A percentile compares a stretch with the other conserved stretches of the same genome.
Conservation (phyloP, 2,329 filamentous ascomycete species). For the Scolecobasidium constrictum region DNA sequence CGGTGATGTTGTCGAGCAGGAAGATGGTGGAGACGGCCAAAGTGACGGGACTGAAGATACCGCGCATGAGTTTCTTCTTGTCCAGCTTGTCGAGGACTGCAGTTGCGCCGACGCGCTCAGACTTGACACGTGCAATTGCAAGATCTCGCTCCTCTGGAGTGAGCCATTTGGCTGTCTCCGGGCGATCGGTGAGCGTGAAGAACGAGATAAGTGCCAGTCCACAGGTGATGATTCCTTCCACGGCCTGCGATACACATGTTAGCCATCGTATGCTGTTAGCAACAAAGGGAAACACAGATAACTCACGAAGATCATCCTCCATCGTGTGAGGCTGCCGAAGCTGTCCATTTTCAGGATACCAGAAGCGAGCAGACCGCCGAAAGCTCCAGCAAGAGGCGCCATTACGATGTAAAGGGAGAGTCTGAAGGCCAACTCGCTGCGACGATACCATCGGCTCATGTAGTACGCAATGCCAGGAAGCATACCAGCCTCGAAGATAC, state of each 20-base stretch:
- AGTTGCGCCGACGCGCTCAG: constrained; percentile 52
- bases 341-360: constrained; percentile 51
- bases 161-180: constrained; percentile 57
- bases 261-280: not conserved
- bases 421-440: constrained; percentile 56
- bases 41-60: constrained; percentile 54
- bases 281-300: not conserved
- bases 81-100: constrained; percentile 55
- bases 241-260: constrained; percentile 24
- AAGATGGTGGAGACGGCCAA: constrained; percentile 48
- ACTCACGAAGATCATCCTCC: constrained; percentile 57
- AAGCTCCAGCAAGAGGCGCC: constrained; percentile 59
- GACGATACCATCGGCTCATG: constrained; percentile 60
- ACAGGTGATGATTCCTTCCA: constrained; percentile 57
- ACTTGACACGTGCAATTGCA: constrained; percentile 56
- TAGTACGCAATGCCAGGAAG: constrained; percentile 67
- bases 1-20: constrained; percentile 57
- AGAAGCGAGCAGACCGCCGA: constrained; percentile 53
- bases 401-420: constrained; percentile 60
- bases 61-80: constrained; percentile 45
- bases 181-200: constrained; percentile 56
- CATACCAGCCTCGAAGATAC: constrained; percentile 61
- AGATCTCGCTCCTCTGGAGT: constrained; percentile 54
- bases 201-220: constrained; percentile 50
- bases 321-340: constrained; percentile 46